Conservation (phyloP, 495 filamentous ascomycete species). For the Parathielavia hyrcaniae region DNA sequence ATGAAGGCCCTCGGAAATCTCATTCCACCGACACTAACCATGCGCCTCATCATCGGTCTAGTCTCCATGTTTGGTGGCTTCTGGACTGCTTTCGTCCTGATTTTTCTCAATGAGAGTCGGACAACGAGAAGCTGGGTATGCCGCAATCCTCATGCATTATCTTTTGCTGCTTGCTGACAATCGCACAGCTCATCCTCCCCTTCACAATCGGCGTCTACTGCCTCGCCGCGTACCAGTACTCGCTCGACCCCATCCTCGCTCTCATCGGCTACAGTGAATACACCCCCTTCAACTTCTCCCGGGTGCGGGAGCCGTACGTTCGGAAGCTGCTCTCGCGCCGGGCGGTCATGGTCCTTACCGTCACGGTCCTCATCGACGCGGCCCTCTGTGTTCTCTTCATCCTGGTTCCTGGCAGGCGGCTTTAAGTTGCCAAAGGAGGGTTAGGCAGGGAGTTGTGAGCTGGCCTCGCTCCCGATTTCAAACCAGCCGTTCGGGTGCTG, state of each 20-base stretch:
- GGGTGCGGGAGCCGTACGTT: constrained; percentile 83
- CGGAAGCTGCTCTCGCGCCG: constrained; percentile 75
- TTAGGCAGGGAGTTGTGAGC: constrained; percentile 12
- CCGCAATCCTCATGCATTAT: neutral
- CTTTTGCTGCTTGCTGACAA: constrained; percentile 24
- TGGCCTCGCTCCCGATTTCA: constrained; percentile 15
- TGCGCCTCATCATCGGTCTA: constrained; percentile 79
- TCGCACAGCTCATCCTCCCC: constrained; percentile 72
- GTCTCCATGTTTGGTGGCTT: constrained; percentile 83
- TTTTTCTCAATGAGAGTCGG: constrained; percentile 76
- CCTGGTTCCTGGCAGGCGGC: constrained; percentile 81
- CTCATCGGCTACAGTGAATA: constrained; percentile 90
- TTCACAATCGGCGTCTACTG: constrained; percentile 86
- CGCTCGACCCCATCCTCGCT: constrained; percentile 83
- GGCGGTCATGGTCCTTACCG: constrained; percentile 63
- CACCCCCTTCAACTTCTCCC: constrained; percentile 82
- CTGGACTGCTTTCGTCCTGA: constrained; percentile 88
- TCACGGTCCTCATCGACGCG: constrained; percentile 68
- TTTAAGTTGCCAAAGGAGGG: too few relatives aligned
- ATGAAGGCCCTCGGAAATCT: constrained; percentile 93
- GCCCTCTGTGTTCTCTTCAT: constrained; percentile 78
- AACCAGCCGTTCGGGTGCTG: neutral
- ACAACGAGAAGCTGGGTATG: constrained; percentile 76
- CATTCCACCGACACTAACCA: constrained; percentile 76
- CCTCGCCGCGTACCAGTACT: constrained; percentile 86